Conservation (phyloP, 1,139 yeast genomes). For the Candida pseudoviswanathii region DNA sequence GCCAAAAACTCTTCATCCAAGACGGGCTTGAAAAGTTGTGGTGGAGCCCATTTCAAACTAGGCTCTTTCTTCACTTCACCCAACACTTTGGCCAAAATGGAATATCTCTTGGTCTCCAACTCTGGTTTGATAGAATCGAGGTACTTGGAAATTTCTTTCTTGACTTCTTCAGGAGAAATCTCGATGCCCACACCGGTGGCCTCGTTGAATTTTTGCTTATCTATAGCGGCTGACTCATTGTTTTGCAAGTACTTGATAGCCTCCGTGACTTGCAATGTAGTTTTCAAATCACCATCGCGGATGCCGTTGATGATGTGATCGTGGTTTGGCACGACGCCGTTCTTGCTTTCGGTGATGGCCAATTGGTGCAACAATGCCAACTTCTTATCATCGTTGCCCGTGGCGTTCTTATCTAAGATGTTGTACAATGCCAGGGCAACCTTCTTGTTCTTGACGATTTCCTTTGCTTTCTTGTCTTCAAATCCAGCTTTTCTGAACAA, state of each 20-base stretch:
- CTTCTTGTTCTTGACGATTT: slow-evolving; percentile 81
- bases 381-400: slow-evolving; percentile 46
- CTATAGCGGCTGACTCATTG: slow-evolving; percentile 36
- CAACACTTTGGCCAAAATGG: slow-evolving; percentile 71
- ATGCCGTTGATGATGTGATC: slow-evolving; percentile 60
- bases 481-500: slow-evolving; percentile 67
- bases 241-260: slow-evolving; percentile 72
- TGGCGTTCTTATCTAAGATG: slow-evolving; percentile 37
- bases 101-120: slow-evolving; percentile 72
- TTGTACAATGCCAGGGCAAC: slow-evolving; percentile 70
- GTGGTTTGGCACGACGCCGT: slow-evolving; percentile 45
- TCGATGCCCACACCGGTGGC: slow-evolving; percentile 84
- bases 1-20: slow-evolving; percentile 75
- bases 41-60: slow-evolving; percentile 88
- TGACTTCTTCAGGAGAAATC: slow-evolving; percentile 67
- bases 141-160: slow-evolving; percentile 56
- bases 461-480: slow-evolving; percentile 68
- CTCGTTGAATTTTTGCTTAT: slow-evolving; percentile 50
- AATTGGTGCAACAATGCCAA: slow-evolving; percentile 72
- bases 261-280: slow-evolving; percentile 75
- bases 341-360: slow-evolving; percentile 63
- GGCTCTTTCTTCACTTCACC: slow-evolving; percentile 76
- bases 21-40: slow-evolving; percentile 79
- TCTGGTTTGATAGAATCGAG: slow-evolving; percentile 59
- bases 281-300: slow-evolving; percentile 61